Percentiles rank a stretch among this genome's conserved stretches.
Conservation (phyloP, 2,329 filamentous ascomycete species). For the Venturia pyrina region DNA sequence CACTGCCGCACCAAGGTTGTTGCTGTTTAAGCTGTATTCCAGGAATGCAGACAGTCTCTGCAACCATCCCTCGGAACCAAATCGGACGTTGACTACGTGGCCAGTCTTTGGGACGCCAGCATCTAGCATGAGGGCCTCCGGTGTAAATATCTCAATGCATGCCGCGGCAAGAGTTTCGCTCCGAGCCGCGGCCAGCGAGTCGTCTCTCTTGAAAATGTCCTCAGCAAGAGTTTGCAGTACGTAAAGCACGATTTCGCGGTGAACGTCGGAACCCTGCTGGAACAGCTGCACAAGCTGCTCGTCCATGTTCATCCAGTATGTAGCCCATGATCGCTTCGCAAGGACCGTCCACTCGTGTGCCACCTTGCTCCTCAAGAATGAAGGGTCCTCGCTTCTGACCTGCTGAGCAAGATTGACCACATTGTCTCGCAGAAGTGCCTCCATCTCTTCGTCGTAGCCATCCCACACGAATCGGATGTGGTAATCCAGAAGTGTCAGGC, state of each 20-base stretch:
- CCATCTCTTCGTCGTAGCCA: slow-evolving; percentile 59
- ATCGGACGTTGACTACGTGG: slow-evolving; percentile 52
- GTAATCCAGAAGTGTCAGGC: slow-evolving; percentile 82
- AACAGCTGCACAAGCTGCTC: slow-evolving; percentile 70
- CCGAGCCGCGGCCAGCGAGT: slow-evolving; percentile 72
- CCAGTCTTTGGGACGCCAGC: slow-evolving; percentile 63
- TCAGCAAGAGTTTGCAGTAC: slow-evolving; percentile 88
- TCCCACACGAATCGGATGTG: slow-evolving; percentile 79
- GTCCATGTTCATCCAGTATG: slow-evolving; percentile 94
- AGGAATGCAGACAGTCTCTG: slow-evolving; percentile 66
- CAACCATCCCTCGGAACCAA: slow-evolving; percentile 79
- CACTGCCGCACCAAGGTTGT: slow-evolving; percentile 45
- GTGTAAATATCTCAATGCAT: slow-evolving; percentile 89
- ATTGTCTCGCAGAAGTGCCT: slow-evolving; percentile 60
- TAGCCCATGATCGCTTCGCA: slow-evolving; percentile 86
- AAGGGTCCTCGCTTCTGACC: slow-evolving; percentile 61
- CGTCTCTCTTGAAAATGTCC: slow-evolving; percentile 86
- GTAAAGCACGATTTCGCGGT: slow-evolving; percentile 80
- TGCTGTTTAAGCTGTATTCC: slow-evolving; percentile 58
- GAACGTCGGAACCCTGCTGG: slow-evolving; percentile 45
- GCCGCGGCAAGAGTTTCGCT: slow-evolving; percentile 78
- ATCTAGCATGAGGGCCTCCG: slow-evolving; percentile 61
- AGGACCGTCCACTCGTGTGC: slow-evolving; percentile 91
- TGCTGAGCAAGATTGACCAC: slow-evolving; percentile 68
- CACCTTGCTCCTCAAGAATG: slow-evolving; percentile 85